Percentiles rank a stretch among this genome's conserved stretches.
Evolutionary conservation across 192 early-diverging fungal genomes (phyloP).

Genomic region (Mortierella alpina): DNA sequence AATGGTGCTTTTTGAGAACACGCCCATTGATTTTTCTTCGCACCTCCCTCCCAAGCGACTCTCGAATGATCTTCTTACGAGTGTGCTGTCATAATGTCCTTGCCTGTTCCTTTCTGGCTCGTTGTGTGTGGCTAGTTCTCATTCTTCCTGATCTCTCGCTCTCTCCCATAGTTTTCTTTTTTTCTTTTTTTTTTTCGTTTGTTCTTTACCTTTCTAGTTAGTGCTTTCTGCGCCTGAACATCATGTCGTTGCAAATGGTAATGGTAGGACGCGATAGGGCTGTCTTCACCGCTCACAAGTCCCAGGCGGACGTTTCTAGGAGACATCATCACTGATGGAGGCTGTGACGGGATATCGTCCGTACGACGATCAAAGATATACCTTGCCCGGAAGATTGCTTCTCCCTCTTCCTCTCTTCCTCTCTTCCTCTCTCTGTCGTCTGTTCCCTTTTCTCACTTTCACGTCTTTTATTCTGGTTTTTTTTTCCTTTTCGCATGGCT

Average conservation of each 20-base stretch:
- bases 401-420: not conserved
- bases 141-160: not conserved
- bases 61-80: too few relatives aligned
- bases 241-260: too few relatives aligned
- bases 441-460: not conserved
- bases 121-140: not conserved
- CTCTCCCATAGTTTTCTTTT: not conserved
- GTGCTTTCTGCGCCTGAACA: too few relatives aligned
- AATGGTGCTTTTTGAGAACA: too few relatives aligned
- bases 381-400: not conserved
- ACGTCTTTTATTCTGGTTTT: not conserved
- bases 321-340: too few relatives aligned
- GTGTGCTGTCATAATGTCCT: too few relatives aligned
- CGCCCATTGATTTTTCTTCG: not conserved
- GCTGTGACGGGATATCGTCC: too few relatives aligned
- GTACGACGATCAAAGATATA: not conserved
- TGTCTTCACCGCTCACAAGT: too few relatives aligned
- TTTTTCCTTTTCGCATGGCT: not conserved
- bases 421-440: not conserved
- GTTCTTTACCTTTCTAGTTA: constrained; percentile 6
- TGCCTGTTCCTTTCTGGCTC: not conserved
- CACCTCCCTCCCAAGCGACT: not conserved
- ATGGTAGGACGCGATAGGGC: too few relatives aligned
- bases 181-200: constrained; percentile 2
- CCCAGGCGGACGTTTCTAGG: too few relatives aligned